Conservation (phyloP, 495 filamentous ascomycete species). For the Penicilliopsis zonata region DNA sequence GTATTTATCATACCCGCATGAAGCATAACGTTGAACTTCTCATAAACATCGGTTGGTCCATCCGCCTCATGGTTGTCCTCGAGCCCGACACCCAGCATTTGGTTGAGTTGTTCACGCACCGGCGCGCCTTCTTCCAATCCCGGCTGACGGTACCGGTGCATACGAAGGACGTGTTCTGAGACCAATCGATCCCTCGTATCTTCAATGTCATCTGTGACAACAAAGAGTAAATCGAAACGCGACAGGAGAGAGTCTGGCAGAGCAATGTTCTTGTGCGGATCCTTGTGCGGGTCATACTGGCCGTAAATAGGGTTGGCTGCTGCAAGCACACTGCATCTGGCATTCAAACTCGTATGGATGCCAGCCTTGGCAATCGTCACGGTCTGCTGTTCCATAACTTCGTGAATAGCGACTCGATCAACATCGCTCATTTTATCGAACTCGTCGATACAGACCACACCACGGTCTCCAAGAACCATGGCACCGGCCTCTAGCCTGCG, state of each 20-base stretch:
- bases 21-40: slow-evolving; percentile 93
- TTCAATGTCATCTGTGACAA: slow-evolving; percentile 97
- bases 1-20: slow-evolving; percentile 80
- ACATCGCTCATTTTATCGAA: slow-evolving; percentile 99
- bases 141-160: slow-evolving; percentile 92
- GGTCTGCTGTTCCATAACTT: slow-evolving; percentile 99
- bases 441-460: slow-evolving; percentile 98
- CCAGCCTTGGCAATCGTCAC: slow-evolving; percentile 98
- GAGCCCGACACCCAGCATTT: slow-evolving; percentile 80
- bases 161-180: slow-evolving; percentile 92
- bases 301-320: slow-evolving; percentile 97
- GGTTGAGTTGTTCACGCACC: slow-evolving; percentile 75
- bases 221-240: slow-evolving; percentile 97
- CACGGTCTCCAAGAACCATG: slow-evolving; percentile 95
- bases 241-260: slow-evolving; percentile 94
- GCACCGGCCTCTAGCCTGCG: slow-evolving; percentile 91
- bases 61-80: slow-evolving; percentile 63
- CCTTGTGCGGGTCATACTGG: slow-evolving; percentile 97
- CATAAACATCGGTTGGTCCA: slow-evolving; percentile 77
- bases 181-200: slow-evolving; percentile 81
- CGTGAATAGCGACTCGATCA: slow-evolving; percentile 96
- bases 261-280: slow-evolving; percentile 96
- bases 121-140: slow-evolving; percentile 93
- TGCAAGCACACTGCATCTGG: slow-evolving; percentile 90
- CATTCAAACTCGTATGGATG: slow-evolving; percentile 96